phyloP scores from a whole-genome alignment of 1,139 yeast genomes.

The Scheffersomyces cryptocercus region DNA sequence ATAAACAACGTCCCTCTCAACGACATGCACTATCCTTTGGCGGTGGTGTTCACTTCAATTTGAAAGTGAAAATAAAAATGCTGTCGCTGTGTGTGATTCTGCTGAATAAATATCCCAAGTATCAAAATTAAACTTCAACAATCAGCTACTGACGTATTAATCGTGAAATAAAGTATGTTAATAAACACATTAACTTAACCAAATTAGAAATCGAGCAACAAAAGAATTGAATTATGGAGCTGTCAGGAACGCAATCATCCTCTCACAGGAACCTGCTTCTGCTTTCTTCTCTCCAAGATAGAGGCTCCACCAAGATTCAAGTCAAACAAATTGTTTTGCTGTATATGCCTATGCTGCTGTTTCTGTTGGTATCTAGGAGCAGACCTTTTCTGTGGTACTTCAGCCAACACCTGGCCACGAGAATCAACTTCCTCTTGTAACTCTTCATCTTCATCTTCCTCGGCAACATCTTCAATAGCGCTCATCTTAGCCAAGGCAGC shows the following conservation, averaged over 20 bases:
- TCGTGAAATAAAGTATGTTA: background rate
- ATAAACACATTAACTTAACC: background rate
- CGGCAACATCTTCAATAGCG: conserved; percentile 21
- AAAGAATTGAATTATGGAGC: background rate
- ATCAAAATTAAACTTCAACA: too few species aligned
- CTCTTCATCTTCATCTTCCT: conserved; percentile 41
- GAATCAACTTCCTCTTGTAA: conserved; percentile 24
- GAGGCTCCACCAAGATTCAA: conserved; percentile 79
- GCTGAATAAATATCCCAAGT: too few species aligned
- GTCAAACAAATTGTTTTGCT: conserved; percentile 51
- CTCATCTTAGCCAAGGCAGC: conserved; percentile 48
- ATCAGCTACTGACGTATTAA: background rate
- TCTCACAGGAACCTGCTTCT: conserved; percentile 24
- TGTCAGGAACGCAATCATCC: background rate
- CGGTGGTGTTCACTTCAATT: too few species aligned
- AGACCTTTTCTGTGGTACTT: conserved; percentile 14
- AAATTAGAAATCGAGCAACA: background rate
- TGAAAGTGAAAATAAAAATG: too few species aligned
- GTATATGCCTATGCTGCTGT: conserved; percentile 10
- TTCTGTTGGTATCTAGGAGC: conserved; percentile 21
- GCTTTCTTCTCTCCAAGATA: conserved; percentile 71
- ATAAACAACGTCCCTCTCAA: too few species aligned
- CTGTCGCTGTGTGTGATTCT: too few species aligned
- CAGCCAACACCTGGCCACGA: conserved; percentile 11
- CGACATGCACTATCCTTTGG: too few species aligned